A percentile compares a stretch with the other conserved stretches of the same genome.
Evolutionary conservation across 2,329 filamentous ascomycete genomes (phyloP).

Genomic region (Cytospora chrysosperma): DNA sequence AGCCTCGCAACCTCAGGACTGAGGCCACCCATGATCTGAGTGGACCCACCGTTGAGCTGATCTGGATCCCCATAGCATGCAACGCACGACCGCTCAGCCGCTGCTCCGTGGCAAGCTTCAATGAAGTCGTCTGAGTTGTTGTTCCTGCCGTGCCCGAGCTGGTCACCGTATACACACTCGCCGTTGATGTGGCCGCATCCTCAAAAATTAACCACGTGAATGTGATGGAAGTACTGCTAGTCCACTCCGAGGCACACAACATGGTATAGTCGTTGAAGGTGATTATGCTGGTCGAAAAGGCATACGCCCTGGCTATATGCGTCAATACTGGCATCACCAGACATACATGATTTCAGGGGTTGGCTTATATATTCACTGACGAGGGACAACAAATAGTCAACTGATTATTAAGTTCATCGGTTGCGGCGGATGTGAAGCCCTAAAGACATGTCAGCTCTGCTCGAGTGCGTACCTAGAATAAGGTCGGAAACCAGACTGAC

Average conservation of each 20-base stretch:
- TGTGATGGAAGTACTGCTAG: not conserved
- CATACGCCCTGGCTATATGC: not conserved
- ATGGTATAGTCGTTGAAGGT: not conserved
- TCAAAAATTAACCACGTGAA: not conserved
- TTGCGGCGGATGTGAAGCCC: not conserved
- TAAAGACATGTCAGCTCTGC: not conserved
- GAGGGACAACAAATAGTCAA: not conserved
- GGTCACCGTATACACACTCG: not conserved
- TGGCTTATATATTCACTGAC: not conserved
- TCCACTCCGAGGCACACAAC: not conserved
- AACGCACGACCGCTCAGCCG: not conserved
- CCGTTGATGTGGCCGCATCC: not conserved
- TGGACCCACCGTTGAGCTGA: not conserved
- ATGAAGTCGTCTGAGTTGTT: not conserved
- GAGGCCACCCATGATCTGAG: not conserved
- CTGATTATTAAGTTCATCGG: not conserved
- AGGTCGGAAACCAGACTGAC: not conserved
- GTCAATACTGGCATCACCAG: not conserved
- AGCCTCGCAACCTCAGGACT: not conserved
- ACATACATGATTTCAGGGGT: not conserved
- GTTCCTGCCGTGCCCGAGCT: not conserved
- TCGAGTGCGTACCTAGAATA: not conserved
- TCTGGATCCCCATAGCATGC: not conserved
- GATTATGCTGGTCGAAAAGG: not conserved
- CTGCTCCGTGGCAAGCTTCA: not conserved